Base-by-base conservation (phyloP, 306 rosid genomes). In the Pueraria montana region DNA sequence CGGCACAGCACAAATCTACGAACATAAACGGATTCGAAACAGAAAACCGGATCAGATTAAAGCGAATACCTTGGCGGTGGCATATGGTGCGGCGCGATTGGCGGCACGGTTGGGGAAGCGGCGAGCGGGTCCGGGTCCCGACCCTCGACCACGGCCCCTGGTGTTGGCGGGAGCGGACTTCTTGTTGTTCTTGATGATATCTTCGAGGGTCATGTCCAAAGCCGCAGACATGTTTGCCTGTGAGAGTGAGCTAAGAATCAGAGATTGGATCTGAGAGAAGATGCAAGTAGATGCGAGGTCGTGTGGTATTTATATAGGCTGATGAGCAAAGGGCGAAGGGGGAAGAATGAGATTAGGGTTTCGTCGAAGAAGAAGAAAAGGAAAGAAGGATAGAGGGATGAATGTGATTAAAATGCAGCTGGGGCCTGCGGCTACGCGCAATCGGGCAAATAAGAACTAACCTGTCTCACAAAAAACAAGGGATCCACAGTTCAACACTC, bases 81-180 rank as follows among this genome's bases (percentile, higher is more conserved):
- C 26, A 62, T 96, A 96, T 0, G 99, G 99, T 1, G 88, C 85
- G 16, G 88, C 17, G 1, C 98, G 95, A 53, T 88, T 93, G 56
- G 82, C 87, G 63, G 87, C 83, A n/a, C 97, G 98, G 76, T 84
- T 96, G 52, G 88, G 79, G 3, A 87, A 2, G 65, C 97, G 97
- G 80, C 98, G 98, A 74, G 97, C 87, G 8, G 98, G 98, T 2
- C 97, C 98, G 17, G 98, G 94, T 53, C 94, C 94, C 32, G 74
- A 67, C 8, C 53, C 13, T 58, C 94, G 84, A 52, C 83, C 89
- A 0, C 98, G 91, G 74, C 90, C 92, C 5, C 92, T 79, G 42
- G 46, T 17, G 62, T 84, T 88, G 0, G 83, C 87, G 66, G 98
- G 91, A 76, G 94, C 96, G 11, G 99, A 74, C 73, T 94, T 92